phyloP scores from a whole-genome alignment of 1,284 basidiomycete genomes.

The Ceratobasidium sp. region DNA sequence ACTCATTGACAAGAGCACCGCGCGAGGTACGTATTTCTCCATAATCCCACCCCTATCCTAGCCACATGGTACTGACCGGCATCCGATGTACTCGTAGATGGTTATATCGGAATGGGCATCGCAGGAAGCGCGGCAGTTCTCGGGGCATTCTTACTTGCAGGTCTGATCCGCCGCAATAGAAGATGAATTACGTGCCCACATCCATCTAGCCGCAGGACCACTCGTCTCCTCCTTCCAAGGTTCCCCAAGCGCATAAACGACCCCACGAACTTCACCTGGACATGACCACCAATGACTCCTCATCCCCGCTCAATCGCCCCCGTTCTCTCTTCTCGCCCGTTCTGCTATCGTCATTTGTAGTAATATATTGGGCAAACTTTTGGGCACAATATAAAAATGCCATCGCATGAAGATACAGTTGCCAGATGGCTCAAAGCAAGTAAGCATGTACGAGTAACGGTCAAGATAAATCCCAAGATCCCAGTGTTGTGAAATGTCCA shows the following conservation, averaged over 20 bases:
- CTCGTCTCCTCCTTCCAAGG: conserved; percentile 39
- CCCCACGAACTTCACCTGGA: conserved; percentile 1
- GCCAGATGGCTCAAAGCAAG: conserved; percentile 40
- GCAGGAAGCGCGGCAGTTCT: conserved; percentile 91
- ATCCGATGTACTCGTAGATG: conserved; percentile 67
- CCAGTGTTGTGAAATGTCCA: conserved; percentile 15
- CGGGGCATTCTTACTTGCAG: conserved; percentile 84
- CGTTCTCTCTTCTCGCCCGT: background rate
- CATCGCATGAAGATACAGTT: conserved; percentile 39
- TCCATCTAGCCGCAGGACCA: conserved; percentile 35
- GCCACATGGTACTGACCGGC: conserved; percentile 36
- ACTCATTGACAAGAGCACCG: conserved; percentile 90
- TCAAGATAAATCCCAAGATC: conserved; percentile 5
- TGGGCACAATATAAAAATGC: conserved; percentile 32
- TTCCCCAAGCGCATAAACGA: conserved; percentile 24
- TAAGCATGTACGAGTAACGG: background rate
- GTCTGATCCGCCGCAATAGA: conserved; percentile 78
- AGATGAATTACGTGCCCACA: conserved; percentile 38
- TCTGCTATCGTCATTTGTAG: conserved; percentile 40
- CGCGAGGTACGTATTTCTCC: conserved; percentile 74
- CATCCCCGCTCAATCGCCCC: background rate
- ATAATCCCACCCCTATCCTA: background rate
- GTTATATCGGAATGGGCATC: conserved; percentile 95
- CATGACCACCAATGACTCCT: conserved; percentile 1
- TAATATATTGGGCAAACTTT: conserved; percentile 43